Evolutionary conservation across 2,329 filamentous ascomycete species (phyloP).

Genomic region (Cladosporium sp.): DNA sequence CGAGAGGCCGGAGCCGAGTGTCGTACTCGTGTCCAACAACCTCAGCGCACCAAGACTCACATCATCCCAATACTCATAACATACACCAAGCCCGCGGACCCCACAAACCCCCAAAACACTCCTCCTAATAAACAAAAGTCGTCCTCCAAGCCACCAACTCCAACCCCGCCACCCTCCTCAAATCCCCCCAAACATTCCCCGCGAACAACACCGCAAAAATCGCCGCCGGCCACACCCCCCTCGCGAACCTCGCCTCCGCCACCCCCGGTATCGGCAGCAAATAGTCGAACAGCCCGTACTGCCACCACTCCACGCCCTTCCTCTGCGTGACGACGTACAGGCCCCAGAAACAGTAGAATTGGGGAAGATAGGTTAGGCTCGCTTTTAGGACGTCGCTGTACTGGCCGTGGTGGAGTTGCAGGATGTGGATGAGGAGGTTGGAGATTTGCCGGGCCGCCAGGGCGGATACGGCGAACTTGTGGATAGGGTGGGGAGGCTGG

Average conservation of each 20-base stretch:
- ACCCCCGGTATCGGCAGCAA: neutral
- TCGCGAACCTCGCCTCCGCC: conserved; percentile 23
- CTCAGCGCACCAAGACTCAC: too few relatives aligned
- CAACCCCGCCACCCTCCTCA: neutral
- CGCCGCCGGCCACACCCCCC: conserved; percentile 22
- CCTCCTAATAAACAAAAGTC: too few relatives aligned
- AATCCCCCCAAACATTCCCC: too few relatives aligned
- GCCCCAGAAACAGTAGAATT: conserved; percentile 2
- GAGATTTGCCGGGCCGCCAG: neutral
- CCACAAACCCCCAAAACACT: too few relatives aligned
- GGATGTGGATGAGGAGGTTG: neutral
- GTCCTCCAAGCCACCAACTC: neutral
- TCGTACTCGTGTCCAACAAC: too few relatives aligned
- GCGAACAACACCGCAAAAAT: conserved; percentile 34
- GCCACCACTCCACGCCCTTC: conserved; percentile 3
- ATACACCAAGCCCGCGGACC: too few relatives aligned
- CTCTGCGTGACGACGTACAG: neutral
- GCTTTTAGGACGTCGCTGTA: neutral
- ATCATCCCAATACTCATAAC: too few relatives aligned
- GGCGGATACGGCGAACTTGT: neutral
- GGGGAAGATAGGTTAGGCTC: neutral
- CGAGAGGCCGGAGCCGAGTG: too few relatives aligned
- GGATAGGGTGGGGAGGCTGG: neutral
- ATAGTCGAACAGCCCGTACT: conserved; percentile 4
- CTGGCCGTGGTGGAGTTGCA: conserved; percentile 4